These are phyloP conservation scores for Penicillium crystallinum DNA, from an alignment of 495 filamentous ascomycete species.

Conservation along the genomic window DNA sequence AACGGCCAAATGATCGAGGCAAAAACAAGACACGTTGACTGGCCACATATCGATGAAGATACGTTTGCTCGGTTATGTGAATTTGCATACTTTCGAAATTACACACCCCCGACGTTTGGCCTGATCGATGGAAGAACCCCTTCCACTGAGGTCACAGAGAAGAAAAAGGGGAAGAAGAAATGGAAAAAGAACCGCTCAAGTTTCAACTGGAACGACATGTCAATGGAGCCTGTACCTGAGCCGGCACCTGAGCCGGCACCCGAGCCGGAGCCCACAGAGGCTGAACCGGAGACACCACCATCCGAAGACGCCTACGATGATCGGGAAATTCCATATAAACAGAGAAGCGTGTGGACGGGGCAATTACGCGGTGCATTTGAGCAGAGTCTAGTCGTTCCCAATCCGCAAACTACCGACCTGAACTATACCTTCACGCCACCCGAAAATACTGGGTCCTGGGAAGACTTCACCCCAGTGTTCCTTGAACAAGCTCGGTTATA, in stretches of 20 bases:
- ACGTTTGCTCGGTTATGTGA: slow-evolving; percentile 26
- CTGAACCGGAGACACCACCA: not conserved
- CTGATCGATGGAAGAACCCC: not conserved
- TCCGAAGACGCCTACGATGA: not conserved
- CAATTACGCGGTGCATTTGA: slow-evolving; percentile 9
- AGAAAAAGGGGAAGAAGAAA: not conserved
- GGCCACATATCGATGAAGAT: slow-evolving; percentile 21
- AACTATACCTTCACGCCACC: slow-evolving; percentile 2
- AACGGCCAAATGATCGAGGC: slow-evolving; percentile 21
- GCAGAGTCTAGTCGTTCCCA: not conserved
- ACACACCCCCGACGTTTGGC: slow-evolving; percentile 14
- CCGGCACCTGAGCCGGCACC: not conserved
- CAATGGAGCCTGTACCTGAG: not conserved
- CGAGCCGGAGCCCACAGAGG: not conserved
- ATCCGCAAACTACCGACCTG: not conserved
- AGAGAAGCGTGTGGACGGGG: slow-evolving; percentile 11
- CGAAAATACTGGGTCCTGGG: slow-evolving; percentile 2
- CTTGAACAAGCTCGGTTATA: slow-evolving; percentile 37
- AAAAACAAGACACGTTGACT: slow-evolving; percentile 13
- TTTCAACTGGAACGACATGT: not conserved
- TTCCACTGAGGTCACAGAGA: not conserved
- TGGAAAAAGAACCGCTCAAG: not conserved
- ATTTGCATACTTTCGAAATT: slow-evolving; percentile 22
- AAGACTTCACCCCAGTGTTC: slow-evolving; percentile 36
- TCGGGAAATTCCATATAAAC: slow-evolving; percentile 2